A percentile compares a stretch with the other conserved stretches of the same genome.
Evolutionary conservation across 202 grass and related monocot species (phyloP).

Genomic region (Eragrostis tef): DNA sequence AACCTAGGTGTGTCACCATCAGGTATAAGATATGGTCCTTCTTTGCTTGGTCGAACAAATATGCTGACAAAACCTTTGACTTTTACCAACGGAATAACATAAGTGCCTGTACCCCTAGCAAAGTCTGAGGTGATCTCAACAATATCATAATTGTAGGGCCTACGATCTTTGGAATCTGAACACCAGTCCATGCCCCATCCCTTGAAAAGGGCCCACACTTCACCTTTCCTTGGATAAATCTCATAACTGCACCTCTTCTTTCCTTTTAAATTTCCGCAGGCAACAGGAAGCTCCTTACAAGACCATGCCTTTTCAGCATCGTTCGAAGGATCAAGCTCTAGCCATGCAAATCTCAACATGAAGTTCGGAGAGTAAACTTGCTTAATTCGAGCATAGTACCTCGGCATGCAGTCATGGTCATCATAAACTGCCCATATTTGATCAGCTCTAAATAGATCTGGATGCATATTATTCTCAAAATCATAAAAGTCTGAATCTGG

Average conservation of each 20-base stretch:
- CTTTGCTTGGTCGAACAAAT: constrained; percentile 53
- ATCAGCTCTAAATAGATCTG: constrained; percentile 53
- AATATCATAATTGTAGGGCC: constrained; percentile 57
- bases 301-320: constrained; percentile 57
- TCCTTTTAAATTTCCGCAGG: constrained; percentile 66
- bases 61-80: constrained; percentile 75
- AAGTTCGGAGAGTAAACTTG: constrained; percentile 51
- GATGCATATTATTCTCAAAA: constrained; percentile 60
- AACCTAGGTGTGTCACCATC: constrained; percentile 59
- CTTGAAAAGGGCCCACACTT: constrained; percentile 77
- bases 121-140: constrained; percentile 70
- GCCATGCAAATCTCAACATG: constrained; percentile 58
- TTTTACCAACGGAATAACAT: constrained; percentile 58
- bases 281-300: constrained; percentile 65
- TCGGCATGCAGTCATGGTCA: constrained; percentile 78
- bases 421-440: constrained; percentile 92
- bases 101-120: constrained; percentile 40
- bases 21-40: constrained; percentile 54
- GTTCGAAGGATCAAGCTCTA: constrained; percentile 56
- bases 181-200: constrained; percentile 55
- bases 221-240: constrained; percentile 75
- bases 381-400: constrained; percentile 78
- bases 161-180: constrained; percentile 41
- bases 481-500: constrained; percentile 77
- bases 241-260: constrained; percentile 55